Percentiles rank a stretch among this genome's conserved stretches.
These are phyloP conservation scores for Rhizoclosmatium hyalinum DNA, from an alignment of 371 early-diverging fungal genomes.

Conservation along the genomic window DNA sequence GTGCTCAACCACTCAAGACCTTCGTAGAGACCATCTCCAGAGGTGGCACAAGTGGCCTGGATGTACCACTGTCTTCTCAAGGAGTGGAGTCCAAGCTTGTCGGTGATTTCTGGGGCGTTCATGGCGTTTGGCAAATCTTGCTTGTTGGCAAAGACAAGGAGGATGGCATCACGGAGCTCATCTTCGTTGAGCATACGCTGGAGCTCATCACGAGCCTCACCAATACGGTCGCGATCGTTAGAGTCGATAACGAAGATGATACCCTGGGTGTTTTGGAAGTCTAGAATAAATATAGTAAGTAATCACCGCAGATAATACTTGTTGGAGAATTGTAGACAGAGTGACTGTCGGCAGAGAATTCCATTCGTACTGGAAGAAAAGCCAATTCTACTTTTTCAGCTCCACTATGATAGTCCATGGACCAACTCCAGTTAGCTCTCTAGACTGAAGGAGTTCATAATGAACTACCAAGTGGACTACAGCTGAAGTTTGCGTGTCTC, in stretches of 20 bases:
- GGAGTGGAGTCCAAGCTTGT: constrained; percentile 66
- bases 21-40: constrained; percentile 95
- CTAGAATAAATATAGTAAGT: constrained; percentile 26
- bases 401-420: no score
- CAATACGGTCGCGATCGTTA: constrained; percentile 66
- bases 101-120: constrained; percentile 62
- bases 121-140: constrained; percentile 66
- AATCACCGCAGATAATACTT: neutral
- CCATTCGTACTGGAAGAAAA: no score
- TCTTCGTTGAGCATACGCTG: constrained; percentile 60
- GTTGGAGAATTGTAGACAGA: no score
- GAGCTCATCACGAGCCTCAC: constrained; percentile 62
- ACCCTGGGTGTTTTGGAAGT: constrained; percentile 63
- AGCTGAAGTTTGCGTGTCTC: no score
- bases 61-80: constrained; percentile 91
- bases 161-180: constrained; percentile 57
- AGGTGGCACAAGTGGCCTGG: constrained; percentile 92
- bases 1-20: constrained; percentile 70
- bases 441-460: no score
- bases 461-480: no score
- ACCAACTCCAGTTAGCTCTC: no score
- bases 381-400: no score
- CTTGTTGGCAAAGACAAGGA: constrained; percentile 70
- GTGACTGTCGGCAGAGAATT: no score
- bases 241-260: constrained; percentile 78